phyloP scores from a whole-genome alignment of 2,329 filamentous ascomycete species.

The Aspergillus calidoustus region DNA sequence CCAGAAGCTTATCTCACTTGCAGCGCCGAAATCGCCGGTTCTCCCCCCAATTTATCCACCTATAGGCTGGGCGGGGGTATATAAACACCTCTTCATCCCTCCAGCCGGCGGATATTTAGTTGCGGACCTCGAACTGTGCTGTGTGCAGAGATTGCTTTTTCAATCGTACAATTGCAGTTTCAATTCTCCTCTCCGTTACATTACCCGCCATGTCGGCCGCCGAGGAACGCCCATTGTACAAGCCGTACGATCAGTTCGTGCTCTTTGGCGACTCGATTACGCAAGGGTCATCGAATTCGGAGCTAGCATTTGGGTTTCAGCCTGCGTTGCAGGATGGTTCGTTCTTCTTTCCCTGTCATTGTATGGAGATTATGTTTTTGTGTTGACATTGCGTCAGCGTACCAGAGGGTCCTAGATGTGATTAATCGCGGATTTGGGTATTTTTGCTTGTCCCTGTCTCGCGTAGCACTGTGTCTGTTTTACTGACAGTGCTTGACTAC shows the following conservation, averaged over 20 bases:
- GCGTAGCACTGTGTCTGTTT: not conserved
- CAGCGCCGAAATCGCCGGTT: not conserved
- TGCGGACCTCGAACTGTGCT: not conserved
- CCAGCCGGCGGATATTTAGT: not conserved
- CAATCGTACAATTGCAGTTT: not conserved
- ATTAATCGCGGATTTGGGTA: slow-evolving; percentile 82
- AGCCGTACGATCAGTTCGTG: slow-evolving; percentile 72
- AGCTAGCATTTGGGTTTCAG: slow-evolving; percentile 74
- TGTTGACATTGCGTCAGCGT: slow-evolving; percentile 56
- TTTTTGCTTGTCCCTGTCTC: slow-evolving; percentile 11
- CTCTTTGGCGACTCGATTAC: slow-evolving; percentile 92
- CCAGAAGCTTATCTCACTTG: slow-evolving; percentile 2
- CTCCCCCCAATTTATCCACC: slow-evolving; percentile 9
- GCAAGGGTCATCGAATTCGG: slow-evolving; percentile 65
- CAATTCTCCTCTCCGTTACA: not conserved
- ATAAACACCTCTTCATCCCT: not conserved
- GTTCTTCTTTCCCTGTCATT: slow-evolving; percentile 31
- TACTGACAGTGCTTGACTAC: not conserved
- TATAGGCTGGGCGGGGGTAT: not conserved
- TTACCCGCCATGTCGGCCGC: slow-evolving; percentile 4
- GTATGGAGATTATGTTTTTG: slow-evolving; percentile 1
- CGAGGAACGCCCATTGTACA: slow-evolving; percentile 22
- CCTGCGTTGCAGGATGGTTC: slow-evolving; percentile 71
- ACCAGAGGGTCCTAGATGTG: slow-evolving; percentile 78
- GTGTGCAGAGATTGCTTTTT: not conserved